Base-by-base conservation (phyloP, 306 rosid genomes). In the Medicago ruthenica region DNA sequence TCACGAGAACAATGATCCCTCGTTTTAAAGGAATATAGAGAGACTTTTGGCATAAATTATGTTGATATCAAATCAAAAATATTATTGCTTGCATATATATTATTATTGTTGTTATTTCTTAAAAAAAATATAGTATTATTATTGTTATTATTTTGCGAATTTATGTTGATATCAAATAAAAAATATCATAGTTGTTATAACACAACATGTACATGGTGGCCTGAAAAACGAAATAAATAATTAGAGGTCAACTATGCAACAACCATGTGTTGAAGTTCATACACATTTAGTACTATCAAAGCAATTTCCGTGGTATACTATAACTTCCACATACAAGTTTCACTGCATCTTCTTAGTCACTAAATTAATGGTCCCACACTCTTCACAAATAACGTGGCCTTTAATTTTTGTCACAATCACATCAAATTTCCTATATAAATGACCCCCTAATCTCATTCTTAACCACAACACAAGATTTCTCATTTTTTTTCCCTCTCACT, bases 321-420 rank as follows among this genome's bases (percentile, higher is more conserved):
- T 18, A 59, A 69, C 53, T 69, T 82, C 81, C 79, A 76, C 82
- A 42, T 6, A 48, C 31, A 20, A 71, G 12, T 15, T 83, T 80
- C 87, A 76, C 0, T 0, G 84, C 34, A 76, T 41, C 65, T 80
- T 83, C 83, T 54, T 7, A 9, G 8, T 54, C 17, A 11, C 51
- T 17, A 9, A 15, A 14, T 22, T 65, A 27, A 2, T 69, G 81
- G 20, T 45, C 77, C 70, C 77, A 82, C 60, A 9, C 14, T 8
- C 60, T 3, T 54, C 60, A 54, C 60, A 54, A 9, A 54, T 54
- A 54, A 54, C 60, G 60, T 54, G 58, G 31, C 12, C 27, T 54
- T 54, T 14, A 54, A 18, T 48, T 27, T 27, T 27, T 4, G 18
- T 17, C 11, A 6, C 18, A 53, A 53, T 17, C 70, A 15, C 5